Evolutionary conservation across 192 early-diverging fungal genomes (phyloP), one percentile per base, ranked within the genome.

Genomic region (Helicostylum pulchrum): DNA sequence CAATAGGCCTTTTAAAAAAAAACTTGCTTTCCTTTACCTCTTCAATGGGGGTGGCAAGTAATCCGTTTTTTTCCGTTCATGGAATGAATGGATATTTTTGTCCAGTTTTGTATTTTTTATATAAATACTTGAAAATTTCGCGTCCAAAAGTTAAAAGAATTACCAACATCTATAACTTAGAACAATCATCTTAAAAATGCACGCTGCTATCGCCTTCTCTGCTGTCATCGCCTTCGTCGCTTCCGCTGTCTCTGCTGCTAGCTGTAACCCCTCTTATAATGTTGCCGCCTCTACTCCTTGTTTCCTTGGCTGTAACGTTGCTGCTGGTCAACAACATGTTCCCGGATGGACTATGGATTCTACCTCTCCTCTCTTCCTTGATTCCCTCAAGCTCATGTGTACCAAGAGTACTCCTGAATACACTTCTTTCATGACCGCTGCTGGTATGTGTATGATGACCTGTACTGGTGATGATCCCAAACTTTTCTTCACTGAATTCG

Each of bases 401-500:
- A 53, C 70, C 3, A 52, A 64, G 14, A 23, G 21, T 12, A 57
- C 68, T 45, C 69, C 68, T 43, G 52, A 50, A 4, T 75, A 75
- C 54, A 51, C 34, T 0, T 17, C 34, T 6, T 75, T 55, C 53
- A 70, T 71, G 64, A 52, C 54, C 30, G 15, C 53, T 3, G 63
- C 64, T 53, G 68, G 73, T 19, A 61, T 62, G 15, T 75, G 73
- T 53, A 59, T 62, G 32, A n/a, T 30, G 1, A 19, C 44, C 10
- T 75, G 73, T 61, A 47, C 59, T 23, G 64, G 71, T 39, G 63
- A 70, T 30, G 45, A 53, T 26, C 43, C 49, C 0, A 34, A 30
- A 1, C 34, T n/a, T 19, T 75, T 71, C 53, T 56, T 8, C 1
- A 23, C n/a, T 0, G 51, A 70, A 30, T 66, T 49, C 64, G 6